Percentiles rank a stretch among this genome's conserved stretches.
phyloP scores from a whole-genome alignment of 441 rosid species.

The Croton laevigatus region DNA sequence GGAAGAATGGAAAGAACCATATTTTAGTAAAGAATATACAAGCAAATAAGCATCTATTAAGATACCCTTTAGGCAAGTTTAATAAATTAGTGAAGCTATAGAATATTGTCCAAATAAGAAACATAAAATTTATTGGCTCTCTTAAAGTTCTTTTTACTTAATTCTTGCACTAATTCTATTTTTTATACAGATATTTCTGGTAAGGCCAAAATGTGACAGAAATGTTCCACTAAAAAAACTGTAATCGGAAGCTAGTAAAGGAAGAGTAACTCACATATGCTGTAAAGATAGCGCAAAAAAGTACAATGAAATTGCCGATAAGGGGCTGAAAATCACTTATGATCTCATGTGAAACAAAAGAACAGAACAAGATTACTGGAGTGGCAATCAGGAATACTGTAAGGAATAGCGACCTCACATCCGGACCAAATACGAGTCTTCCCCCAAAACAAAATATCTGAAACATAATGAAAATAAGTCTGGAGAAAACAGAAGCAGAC shows the following conservation, averaged over 20 bases:
- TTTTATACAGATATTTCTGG: background rate
- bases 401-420: constrained; percentile 59
- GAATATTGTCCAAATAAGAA: background rate
- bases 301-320: constrained; percentile 36
- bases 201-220: background rate
- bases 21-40: background rate
- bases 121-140: background rate
- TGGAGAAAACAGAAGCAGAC: background rate
- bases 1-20: too few species aligned
- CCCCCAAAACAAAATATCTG: constrained; percentile 66
- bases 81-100: background rate
- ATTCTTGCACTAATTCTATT: background rate
- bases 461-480: too few species aligned
- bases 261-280: constrained; percentile 42
- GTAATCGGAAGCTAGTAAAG: constrained; percentile 1
- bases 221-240: background rate
- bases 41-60: background rate
- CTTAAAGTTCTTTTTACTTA: background rate
- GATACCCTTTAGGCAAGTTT: background rate
- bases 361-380: constrained; percentile 56
- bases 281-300: constrained; percentile 43
- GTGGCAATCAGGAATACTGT: constrained; percentile 45
- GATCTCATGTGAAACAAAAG: constrained; percentile 53
- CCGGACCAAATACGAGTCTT: constrained; percentile 69
- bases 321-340: constrained; percentile 32